Percentiles rank a stretch among this genome's conserved stretches.
Evolutionary conservation across 1,284 basidiomycete genomes (phyloP).

Genomic region (Tetrapyrgos nigripes): DNA sequence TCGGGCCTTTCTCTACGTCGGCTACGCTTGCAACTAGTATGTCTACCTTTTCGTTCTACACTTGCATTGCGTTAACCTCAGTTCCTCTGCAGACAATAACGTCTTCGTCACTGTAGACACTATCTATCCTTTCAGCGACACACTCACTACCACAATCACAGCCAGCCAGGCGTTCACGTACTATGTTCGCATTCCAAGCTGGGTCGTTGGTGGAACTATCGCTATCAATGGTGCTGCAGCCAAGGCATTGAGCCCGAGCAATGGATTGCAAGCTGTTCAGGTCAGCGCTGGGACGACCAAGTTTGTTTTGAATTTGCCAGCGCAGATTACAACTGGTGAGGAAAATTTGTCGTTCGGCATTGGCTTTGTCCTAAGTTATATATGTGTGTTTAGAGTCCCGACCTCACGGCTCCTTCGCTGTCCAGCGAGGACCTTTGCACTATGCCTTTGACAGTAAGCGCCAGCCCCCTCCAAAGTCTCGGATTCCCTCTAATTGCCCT

Average conservation of each 20-base stretch:
- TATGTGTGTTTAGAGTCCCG: conserved; percentile 45
- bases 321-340: conserved; percentile 54
- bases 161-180: conserved; percentile 58
- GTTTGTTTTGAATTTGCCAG: conserved; percentile 52
- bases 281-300: conserved; percentile 52
- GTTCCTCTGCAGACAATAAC: conserved; percentile 43
- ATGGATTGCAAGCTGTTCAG: conserved; percentile 53
- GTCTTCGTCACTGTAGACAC: conserved; percentile 58
- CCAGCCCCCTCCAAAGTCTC: not conserved
- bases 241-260: conserved; percentile 45
- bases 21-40: conserved; percentile 51
- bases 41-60: too few relatives aligned
- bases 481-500: not conserved
- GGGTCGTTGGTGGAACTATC: conserved; percentile 58
- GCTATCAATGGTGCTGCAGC: conserved; percentile 49
- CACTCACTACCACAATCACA: conserved; percentile 53
- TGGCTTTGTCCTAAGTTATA: not conserved
- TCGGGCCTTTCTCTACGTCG: conserved; percentile 57
- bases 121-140: conserved; percentile 63
- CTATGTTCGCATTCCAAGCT: conserved; percentile 61
- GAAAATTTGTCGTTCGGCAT: not conserved
- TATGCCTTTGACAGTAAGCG: conserved; percentile 59
- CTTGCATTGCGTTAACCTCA: too few relatives aligned
- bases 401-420: conserved; percentile 57
- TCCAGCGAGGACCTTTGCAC: conserved; percentile 62